A percentile compares a stretch with the other conserved stretches of the same genome.
These are phyloP conservation scores for Aspergillus cavernicola DNA, from an alignment of 495 filamentous ascomycete species.

Conservation along the genomic window DNA sequence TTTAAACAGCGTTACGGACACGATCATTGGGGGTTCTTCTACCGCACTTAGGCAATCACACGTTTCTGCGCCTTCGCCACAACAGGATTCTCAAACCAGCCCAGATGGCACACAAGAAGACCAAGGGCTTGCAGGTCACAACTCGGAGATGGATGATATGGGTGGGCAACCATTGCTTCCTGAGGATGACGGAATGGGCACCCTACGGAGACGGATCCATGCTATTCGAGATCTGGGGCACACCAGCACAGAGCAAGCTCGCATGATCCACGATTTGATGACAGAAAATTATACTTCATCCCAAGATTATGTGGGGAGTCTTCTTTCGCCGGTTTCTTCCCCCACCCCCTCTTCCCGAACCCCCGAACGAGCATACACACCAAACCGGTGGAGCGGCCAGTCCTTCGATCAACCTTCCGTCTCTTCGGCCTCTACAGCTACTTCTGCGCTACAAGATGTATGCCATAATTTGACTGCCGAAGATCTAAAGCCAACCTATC, in stretches of 20 bases:
- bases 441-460: constrained; percentile 37
- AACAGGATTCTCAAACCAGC: constrained; percentile 1
- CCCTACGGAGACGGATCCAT: constrained; percentile 70
- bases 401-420: constrained; percentile 27
- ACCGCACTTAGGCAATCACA: not conserved
- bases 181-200: constrained; percentile 88
- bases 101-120: not conserved
- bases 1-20: not conserved
- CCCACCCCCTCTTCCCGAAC: constrained; percentile 35
- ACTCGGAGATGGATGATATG: constrained; percentile 17
- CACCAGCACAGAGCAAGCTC: constrained; percentile 72
- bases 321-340: constrained; percentile 21
- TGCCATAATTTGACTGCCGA: constrained; percentile 65
- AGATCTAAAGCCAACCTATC: constrained; percentile 71
- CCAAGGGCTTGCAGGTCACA: constrained; percentile 1
- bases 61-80: not conserved
- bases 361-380: constrained; percentile 33
- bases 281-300: constrained; percentile 68
- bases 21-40: not conserved
- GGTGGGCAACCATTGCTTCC: constrained; percentile 53
- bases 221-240: constrained; percentile 64
- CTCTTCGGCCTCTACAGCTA: constrained; percentile 29
- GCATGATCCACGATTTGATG: constrained; percentile 77
- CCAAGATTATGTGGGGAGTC: constrained; percentile 30
- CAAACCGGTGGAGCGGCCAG: constrained; percentile 24